phyloP scores from a whole-genome alignment of 2,329 filamentous ascomycete species.

The Pseudocercospora pini-densiflorae region DNA sequence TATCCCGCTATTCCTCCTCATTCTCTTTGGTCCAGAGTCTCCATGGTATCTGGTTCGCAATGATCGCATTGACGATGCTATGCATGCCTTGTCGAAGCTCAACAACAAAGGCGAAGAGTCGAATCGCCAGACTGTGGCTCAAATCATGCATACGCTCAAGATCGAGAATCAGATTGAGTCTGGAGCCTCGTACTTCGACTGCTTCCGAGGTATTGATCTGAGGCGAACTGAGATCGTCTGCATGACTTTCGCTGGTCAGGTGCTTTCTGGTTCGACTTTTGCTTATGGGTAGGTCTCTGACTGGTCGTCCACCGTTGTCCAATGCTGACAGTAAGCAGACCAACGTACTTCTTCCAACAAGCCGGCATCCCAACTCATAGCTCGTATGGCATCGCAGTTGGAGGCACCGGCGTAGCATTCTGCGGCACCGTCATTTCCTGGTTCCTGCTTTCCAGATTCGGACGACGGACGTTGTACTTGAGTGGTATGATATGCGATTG shows the following conservation, averaged over 20 bases:
- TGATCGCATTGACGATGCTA: slow-evolving; percentile 38
- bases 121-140: slow-evolving; percentile 39
- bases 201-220: slow-evolving; percentile 45
- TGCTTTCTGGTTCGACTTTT: slow-evolving; percentile 37
- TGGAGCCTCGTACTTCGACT: slow-evolving; percentile 41
- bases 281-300: slow-evolving; percentile 14
- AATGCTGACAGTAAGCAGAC: not conserved
- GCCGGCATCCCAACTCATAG: slow-evolving; percentile 38
- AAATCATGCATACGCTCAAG: slow-evolving; percentile 41
- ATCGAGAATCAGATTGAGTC: slow-evolving; percentile 42
- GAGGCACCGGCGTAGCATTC: slow-evolving; percentile 35
- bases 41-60: slow-evolving; percentile 42
- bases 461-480: slow-evolving; percentile 43
- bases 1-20: slow-evolving; percentile 34
- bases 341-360: slow-evolving; percentile 42
- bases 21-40: slow-evolving; percentile 34
- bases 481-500: slow-evolving; percentile 34
- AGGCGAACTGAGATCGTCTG: slow-evolving; percentile 47
- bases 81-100: slow-evolving; percentile 36
- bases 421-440: slow-evolving; percentile 40
- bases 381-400: slow-evolving; percentile 31
- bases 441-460: slow-evolving; percentile 40
- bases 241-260: slow-evolving; percentile 45
- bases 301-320: not conserved
- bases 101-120: slow-evolving; percentile 26